A percentile compares a stretch with the other conserved stretches of the same genome.
Conservation (phyloP, 192 early-diverging fungal genomes). For the Chytriomyces confervae region DNA sequence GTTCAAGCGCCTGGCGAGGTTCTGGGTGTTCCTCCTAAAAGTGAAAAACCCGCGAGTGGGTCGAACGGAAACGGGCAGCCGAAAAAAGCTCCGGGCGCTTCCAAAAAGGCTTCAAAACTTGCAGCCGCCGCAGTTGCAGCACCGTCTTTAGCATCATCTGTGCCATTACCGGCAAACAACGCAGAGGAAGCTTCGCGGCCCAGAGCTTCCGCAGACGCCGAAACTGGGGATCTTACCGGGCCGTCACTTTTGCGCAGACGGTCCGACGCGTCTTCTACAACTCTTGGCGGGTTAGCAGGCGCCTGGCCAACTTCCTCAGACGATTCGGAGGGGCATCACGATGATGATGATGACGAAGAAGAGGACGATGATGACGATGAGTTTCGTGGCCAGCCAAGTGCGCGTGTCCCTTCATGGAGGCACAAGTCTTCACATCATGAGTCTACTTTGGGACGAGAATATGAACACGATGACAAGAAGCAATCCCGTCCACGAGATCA, state of each 20-base stretch:
- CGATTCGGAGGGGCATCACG: neutral
- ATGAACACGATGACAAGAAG: neutral
- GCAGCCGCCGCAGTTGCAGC: neutral
- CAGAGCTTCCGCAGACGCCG: neutral
- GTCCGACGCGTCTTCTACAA: neutral
- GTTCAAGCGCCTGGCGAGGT: neutral
- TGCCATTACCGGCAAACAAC: neutral
- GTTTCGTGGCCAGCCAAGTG: neutral
- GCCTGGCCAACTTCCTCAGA: neutral
- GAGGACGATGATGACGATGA: neutral
- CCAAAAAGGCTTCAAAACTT: neutral
- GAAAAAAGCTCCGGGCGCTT: neutral
- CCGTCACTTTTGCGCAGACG: neutral
- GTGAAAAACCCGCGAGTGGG: neutral
- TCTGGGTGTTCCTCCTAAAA: neutral
- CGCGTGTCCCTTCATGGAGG: neutral
- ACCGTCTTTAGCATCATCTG: neutral
- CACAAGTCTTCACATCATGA: neutral
- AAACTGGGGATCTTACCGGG: neutral
- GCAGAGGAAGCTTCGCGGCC: neutral
- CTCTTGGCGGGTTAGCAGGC: slow-evolving; percentile 3
- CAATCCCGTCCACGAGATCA: too few relatives aligned
- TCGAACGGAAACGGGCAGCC: neutral
- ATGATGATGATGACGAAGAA: slow-evolving; percentile 6
- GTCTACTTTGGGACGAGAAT: neutral